Percentiles rank a stretch among this genome's conserved stretches.
These are phyloP conservation scores for Globisporangium heterothallicum DNA, from an alignment of 352 stramenopile genomes.

Conservation along the genomic window DNA sequence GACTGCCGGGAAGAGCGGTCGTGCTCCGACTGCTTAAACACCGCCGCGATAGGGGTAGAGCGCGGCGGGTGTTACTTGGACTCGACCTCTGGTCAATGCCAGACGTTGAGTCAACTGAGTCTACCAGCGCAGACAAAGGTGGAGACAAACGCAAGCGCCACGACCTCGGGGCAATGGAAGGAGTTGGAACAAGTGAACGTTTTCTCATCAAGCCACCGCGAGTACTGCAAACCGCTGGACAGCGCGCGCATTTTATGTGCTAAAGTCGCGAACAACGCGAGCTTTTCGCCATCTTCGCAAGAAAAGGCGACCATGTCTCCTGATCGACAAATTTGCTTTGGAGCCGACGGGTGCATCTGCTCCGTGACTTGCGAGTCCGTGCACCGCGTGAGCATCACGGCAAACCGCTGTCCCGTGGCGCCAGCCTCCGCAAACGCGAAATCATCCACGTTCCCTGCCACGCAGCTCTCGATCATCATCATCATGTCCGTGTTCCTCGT, in stretches of 20 bases:
- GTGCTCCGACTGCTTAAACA: slow-evolving; percentile 64
- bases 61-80: slow-evolving; percentile 20
- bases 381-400: slow-evolving; percentile 8
- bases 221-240: slow-evolving; percentile 12
- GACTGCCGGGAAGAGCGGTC: slow-evolving; percentile 36
- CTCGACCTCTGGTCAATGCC: slow-evolving; percentile 13
- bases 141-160: not conserved
- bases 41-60: not conserved
- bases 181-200: slow-evolving; percentile 34
- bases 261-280: not conserved
- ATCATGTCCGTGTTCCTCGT: slow-evolving; percentile 4
- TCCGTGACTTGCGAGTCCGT: slow-evolving; percentile 9
- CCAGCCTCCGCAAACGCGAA: not conserved
- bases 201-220: slow-evolving; percentile 26
- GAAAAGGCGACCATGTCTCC: slow-evolving; percentile 6
- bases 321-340: slow-evolving; percentile 10
- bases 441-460: not conserved
- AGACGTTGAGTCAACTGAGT: slow-evolving; percentile 3
- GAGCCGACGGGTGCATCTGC: slow-evolving; percentile 13
- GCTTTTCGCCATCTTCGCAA: not conserved
- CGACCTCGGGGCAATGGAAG: slow-evolving; percentile 22
- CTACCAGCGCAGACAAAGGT: not conserved
- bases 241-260: slow-evolving; percentile 9
- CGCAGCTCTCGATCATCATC: not conserved
- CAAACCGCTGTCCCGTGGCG: not conserved